Evolutionary conservation across 345 rosid species (phyloP).

Genomic region (Toxicodendron radicans): DNA sequence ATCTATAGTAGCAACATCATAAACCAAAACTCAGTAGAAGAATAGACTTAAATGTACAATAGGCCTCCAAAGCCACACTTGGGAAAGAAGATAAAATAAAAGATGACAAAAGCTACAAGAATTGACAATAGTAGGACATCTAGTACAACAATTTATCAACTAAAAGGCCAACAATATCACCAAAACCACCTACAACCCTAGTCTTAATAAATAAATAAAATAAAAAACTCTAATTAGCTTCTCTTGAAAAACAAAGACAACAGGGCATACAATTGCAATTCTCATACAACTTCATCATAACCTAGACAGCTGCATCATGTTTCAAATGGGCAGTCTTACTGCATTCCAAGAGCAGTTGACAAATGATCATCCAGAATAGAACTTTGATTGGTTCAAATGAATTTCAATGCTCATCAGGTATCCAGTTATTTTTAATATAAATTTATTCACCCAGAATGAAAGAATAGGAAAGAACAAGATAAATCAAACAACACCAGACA

Average conservation of each 20-base stretch:
- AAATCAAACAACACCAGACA: not conserved
- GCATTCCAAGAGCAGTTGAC: slow-evolving; percentile 2
- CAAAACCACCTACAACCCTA: not conserved
- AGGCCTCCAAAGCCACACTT: not conserved
- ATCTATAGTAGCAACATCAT: too few species aligned
- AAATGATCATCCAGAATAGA: not conserved
- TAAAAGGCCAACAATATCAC: slow-evolving; percentile 5
- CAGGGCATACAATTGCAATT: not conserved
- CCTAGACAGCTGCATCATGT: not conserved
- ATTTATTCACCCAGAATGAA: not conserved
- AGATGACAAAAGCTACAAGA: not conserved
- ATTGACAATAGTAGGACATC: not conserved
- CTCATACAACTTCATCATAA: not conserved
- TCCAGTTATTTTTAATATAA: not conserved
- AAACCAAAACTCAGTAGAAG: not conserved
- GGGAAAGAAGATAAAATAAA: not conserved
- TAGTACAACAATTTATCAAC: slow-evolving; percentile 7
- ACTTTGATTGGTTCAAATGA: not conserved
- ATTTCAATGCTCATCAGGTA: not conserved
- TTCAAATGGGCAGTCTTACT: not conserved
- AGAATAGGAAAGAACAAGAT: not conserved
- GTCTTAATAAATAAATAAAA: not conserved
- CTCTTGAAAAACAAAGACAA: not conserved
- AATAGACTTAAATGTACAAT: not conserved
- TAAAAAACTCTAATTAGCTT: not conserved